Conservation (phyloP, 352 stramenopile genomes). For the Peronospora belbahrii region DNA sequence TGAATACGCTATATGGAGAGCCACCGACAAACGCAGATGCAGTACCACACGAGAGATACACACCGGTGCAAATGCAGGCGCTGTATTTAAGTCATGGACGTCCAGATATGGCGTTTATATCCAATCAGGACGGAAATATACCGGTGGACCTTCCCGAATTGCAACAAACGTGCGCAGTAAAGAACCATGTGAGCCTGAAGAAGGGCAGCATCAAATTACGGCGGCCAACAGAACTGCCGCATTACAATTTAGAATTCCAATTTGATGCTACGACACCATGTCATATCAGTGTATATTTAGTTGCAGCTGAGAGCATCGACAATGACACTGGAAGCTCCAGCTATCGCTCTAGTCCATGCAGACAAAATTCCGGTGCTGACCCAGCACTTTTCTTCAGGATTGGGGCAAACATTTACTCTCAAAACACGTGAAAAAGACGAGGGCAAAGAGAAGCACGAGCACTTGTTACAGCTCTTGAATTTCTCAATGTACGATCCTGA, state of each 20-base stretch:
- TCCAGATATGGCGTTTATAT: constrained; percentile 82
- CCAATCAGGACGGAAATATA: constrained; percentile 41
- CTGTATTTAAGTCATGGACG: constrained; percentile 72
- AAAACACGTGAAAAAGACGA: constrained; percentile 11
- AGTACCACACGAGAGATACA: constrained; percentile 51
- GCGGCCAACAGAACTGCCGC: constrained; percentile 9
- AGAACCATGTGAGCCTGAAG: constrained; percentile 83
- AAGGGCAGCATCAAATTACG: constrained; percentile 64
- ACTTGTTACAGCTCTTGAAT: constrained; percentile 28
- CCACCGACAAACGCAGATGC: constrained; percentile 32
- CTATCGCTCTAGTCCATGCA: constrained; percentile 42
- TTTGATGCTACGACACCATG: constrained; percentile 78
- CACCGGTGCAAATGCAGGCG: constrained; percentile 72
- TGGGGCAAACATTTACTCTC: constrained; percentile 47
- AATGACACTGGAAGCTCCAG: constrained; percentile 52
- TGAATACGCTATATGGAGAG: constrained; percentile 59
- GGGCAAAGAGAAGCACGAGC: constrained; percentile 6
- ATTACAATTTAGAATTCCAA: constrained; percentile 53
- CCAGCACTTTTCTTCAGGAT: constrained; percentile 38
- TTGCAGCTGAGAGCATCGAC: constrained; percentile 62
- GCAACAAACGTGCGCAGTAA: constrained; percentile 76
- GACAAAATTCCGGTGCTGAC: constrained; percentile 33
- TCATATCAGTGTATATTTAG: constrained; percentile 51
- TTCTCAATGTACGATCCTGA: constrained; percentile 27
- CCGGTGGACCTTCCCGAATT: constrained; percentile 62